Conservation (phyloP, 2,329 filamentous ascomycete genomes). For the Salinomyces thailandicus region DNA sequence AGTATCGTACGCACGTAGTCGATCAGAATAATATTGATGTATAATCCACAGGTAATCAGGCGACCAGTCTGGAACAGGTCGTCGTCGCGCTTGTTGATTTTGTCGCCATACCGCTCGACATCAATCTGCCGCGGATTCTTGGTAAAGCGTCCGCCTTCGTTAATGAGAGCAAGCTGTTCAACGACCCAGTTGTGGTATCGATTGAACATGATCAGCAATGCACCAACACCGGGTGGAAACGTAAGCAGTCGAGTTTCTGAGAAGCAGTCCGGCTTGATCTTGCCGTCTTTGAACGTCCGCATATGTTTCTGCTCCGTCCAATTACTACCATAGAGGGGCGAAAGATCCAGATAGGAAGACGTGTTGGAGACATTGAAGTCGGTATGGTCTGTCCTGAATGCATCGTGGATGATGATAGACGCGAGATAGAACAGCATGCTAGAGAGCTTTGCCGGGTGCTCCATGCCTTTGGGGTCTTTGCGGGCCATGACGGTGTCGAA, state of each 20-base stretch:
- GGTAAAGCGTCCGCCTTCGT: conserved; percentile 69
- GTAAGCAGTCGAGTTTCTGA: conserved; percentile 53
- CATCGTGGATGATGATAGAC: conserved; percentile 52
- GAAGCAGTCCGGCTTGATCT: conserved; percentile 61
- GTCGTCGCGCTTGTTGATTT: conserved; percentile 31
- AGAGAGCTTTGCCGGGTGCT: conserved; percentile 62
- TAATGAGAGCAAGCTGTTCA: conserved; percentile 69
- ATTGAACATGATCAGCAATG: conserved; percentile 57
- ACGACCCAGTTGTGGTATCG: conserved; percentile 80
- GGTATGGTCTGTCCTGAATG: conserved; percentile 54
- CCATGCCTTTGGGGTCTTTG: conserved; percentile 42
- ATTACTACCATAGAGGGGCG: conserved; percentile 62
- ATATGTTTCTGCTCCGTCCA: conserved; percentile 56
- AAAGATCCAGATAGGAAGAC: conserved; percentile 64
- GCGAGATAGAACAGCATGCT: conserved; percentile 67
- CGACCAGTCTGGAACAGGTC: conserved; percentile 44
- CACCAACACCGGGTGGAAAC: conserved; percentile 59
- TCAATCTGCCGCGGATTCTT: conserved; percentile 47
- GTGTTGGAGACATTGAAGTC: conserved; percentile 56
- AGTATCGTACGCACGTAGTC: conserved; percentile 46
- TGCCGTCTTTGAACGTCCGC: conserved; percentile 55
- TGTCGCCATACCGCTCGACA: conserved; percentile 25
- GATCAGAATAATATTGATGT: conserved; percentile 44
- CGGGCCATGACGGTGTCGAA: conserved; percentile 60
- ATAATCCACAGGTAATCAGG: conserved; percentile 43